phyloP scores from a whole-genome alignment of 208 protist species.

The Balamuthia mandrillaris region DNA sequence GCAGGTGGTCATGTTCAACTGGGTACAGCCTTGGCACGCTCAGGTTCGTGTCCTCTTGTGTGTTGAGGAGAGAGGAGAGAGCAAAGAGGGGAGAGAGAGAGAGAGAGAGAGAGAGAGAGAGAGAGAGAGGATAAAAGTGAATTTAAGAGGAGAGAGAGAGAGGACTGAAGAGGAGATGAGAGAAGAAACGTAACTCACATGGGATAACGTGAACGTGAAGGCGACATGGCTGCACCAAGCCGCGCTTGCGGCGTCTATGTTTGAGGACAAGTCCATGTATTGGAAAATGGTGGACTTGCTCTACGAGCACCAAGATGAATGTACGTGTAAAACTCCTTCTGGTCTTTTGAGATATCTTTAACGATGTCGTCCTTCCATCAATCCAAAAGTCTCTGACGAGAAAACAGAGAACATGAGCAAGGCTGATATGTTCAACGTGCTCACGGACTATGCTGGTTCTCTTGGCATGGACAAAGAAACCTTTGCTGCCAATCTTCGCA shows the following conservation, averaged over 20 bases:
- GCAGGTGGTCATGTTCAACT: background rate
- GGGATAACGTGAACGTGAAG: too few species aligned
- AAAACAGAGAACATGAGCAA: constrained; percentile 25
- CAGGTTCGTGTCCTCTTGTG: too few species aligned
- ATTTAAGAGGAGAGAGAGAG: too few species aligned
- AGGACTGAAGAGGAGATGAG: too few species aligned
- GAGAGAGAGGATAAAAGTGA: too few species aligned
- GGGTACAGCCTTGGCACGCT: constrained; percentile 23
- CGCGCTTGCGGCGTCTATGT: background rate
- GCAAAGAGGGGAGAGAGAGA: too few species aligned
- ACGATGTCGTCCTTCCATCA: background rate
- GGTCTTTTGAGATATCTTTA: too few species aligned
- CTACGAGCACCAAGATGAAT: constrained; percentile 19
- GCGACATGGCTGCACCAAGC: constrained; percentile 15
- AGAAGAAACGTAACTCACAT: too few species aligned
- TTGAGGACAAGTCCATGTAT: background rate
- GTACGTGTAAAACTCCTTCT: background rate
- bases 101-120: too few species aligned
- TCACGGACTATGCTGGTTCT: background rate
- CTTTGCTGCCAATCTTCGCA: background rate
- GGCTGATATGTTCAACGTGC: background rate
- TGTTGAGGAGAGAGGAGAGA: too few species aligned
- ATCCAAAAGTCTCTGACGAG: background rate
- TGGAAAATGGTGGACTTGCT: constrained; percentile 17
- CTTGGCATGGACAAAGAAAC: constrained; percentile 1